Base-by-base conservation (phyloP, 352 stramenopile species). In the Pythium chondricola region DNA sequence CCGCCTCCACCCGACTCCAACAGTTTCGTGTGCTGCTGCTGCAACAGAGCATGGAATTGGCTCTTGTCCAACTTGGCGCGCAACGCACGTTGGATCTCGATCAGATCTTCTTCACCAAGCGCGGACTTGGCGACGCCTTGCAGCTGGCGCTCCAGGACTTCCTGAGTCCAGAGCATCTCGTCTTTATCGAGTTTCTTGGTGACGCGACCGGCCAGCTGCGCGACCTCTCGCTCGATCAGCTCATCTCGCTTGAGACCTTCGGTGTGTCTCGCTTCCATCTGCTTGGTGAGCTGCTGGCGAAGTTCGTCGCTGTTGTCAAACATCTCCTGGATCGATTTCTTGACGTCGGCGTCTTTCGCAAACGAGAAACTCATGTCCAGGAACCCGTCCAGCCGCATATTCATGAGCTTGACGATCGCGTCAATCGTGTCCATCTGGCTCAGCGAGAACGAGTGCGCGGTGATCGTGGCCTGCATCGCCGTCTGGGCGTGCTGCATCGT, bases 151-250 rank as follows among this genome's bases (percentile, higher is more conserved):
- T 87, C 73, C 2, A 87, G 56, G 16, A 87, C 67, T 32, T 85
- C 73, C 38, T 85, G 74, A 0, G 77, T 89, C 77, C 77, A 89
- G 4, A 87, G 60, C 27, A 89, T 59, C 24, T 89, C 72, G 45
- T 85, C 74, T 52, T 87, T 85, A 54, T 89, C 77, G 2, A 84
- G 58, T 31, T 88, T 88, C 53, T 83, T 87, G 43, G 72, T 80
- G 25, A 89, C 70, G 6, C 74, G 74, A 7, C 63, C 63, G 17
- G 77, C 71, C 14, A 89, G 60, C 32, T 89, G 75, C 32, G 65
- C 63, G 33, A 89, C 47, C 22, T 89, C 78, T 5, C 64, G 56
- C 33, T 85, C 78, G 0, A 89, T 51, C 6, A 70, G 38, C 13
- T 74, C 68, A 22, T 86, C 71, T 4, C 73, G 71, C 32, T 75